Percentiles rank a stretch among this genome's conserved stretches.
These are phyloP conservation scores for Podospora sp. DNA, from an alignment of 495 filamentous ascomycete species.

Conservation along the genomic window DNA sequence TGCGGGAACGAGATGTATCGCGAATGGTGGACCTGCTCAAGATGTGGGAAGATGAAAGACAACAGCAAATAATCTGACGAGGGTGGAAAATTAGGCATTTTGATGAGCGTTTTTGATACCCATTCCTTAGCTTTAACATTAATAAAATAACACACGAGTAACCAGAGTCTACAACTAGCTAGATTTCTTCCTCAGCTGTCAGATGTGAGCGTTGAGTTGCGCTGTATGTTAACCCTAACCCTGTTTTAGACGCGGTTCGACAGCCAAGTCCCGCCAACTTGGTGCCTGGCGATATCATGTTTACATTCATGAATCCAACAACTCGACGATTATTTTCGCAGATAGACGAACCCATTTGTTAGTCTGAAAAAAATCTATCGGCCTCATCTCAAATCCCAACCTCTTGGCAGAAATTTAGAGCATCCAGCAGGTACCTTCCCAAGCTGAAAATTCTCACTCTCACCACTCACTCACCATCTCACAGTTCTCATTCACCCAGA, in stretches of 20 bases:
- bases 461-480: background rate
- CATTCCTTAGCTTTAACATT: background rate
- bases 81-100: background rate
- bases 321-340: background rate
- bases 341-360: background rate
- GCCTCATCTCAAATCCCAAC: too few species aligned
- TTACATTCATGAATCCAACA: background rate
- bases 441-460: too few species aligned
- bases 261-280: background rate
- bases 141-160: too few species aligned
- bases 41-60: constrained; percentile 69
- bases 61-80: constrained; percentile 47
- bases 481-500: background rate
- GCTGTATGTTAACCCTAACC: background rate
- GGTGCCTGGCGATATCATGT: background rate
- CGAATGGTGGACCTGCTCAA: constrained; percentile 78
- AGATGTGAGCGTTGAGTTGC: too few species aligned
- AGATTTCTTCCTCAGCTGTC: too few species aligned
- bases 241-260: background rate
- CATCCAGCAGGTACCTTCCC: too few species aligned
- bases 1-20: constrained; percentile 69
- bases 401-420: too few species aligned
- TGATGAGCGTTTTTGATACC: background rate
- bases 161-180: too few species aligned
- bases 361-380: too few species aligned